Percentiles rank a stretch among this genome's conserved stretches.
phyloP scores from a whole-genome alignment of 2,329 filamentous ascomycete species.

The Xylaria arbuscula region DNA sequence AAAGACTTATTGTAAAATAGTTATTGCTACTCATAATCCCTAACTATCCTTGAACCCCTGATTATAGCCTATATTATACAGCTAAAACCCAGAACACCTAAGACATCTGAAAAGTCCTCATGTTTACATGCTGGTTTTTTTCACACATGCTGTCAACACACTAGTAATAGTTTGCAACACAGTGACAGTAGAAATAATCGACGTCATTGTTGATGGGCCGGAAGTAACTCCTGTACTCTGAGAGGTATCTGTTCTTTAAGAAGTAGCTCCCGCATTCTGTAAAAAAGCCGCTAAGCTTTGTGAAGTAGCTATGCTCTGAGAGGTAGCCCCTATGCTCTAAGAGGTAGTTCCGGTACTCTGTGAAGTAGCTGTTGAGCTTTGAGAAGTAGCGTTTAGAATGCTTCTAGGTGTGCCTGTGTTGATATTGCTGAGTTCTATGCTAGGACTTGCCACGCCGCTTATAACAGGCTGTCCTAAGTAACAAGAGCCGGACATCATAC shows the following conservation, averaged over 20 bases:
- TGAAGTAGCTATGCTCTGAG: not conserved
- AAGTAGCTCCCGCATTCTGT: not conserved
- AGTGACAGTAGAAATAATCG: not conserved
- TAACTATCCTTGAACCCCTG: not conserved
- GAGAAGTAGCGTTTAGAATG: not conserved
- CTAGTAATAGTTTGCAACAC: not conserved
- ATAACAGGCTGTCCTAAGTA: not conserved
- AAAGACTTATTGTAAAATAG: no score
- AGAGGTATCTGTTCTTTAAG: not conserved
- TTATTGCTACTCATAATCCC: no score
- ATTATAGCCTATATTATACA: not conserved
- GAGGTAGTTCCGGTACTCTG: not conserved
- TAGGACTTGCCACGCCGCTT: not conserved
- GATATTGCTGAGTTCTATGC: not conserved
- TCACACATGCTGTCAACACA: not conserved
- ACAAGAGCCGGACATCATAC: not conserved
- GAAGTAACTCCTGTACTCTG: not conserved
- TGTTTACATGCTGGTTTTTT: not conserved
- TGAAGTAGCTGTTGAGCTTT: not conserved
- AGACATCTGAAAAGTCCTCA: not conserved
- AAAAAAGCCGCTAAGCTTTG: no score
- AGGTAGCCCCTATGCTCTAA: not conserved
- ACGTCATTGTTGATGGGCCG: not conserved
- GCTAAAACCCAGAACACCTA: no score
- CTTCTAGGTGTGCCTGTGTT: not conserved